A percentile compares a stretch with the other conserved stretches of the same genome.
These are phyloP conservation scores for Fragilaria crotonensis DNA, from an alignment of 108 stramenopile genomes.

Conservation along the genomic window DNA sequence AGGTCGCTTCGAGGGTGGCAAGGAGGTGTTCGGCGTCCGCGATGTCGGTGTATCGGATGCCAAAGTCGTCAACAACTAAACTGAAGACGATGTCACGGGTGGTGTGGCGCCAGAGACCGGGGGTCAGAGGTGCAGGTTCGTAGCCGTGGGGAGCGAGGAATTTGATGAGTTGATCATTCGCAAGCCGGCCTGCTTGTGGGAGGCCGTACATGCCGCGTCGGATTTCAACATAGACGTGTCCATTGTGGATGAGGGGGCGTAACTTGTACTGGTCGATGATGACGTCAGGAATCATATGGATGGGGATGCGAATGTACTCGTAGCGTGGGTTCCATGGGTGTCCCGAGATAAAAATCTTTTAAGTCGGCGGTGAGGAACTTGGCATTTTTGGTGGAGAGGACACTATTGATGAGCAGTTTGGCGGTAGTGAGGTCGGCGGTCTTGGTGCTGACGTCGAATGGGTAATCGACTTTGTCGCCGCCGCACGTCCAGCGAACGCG, in stretches of 20 bases:
- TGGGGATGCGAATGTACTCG: constrained; percentile 34
- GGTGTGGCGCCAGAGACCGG: too few species aligned
- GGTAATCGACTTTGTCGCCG: constrained; percentile 33
- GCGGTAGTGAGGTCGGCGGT: too few species aligned
- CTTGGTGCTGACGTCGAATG: too few species aligned
- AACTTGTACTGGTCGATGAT: constrained; percentile 31
- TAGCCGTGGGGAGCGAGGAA: constrained; percentile 42
- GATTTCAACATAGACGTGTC: constrained; percentile 17
- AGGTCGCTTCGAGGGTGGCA: constrained; percentile 3
- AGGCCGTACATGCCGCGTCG: constrained; percentile 27
- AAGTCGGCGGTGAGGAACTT: constrained; percentile 22
- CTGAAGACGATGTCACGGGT: too few species aligned
- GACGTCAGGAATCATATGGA: constrained; percentile 20
- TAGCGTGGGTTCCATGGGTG: constrained; percentile 7
- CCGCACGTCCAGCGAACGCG: constrained; percentile 23
- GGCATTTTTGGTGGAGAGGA: constrained; percentile 22
- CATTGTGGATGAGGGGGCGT: background rate
- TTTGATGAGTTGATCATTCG: too few species aligned
- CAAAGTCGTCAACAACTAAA: too few species aligned
- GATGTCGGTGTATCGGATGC: constrained; percentile 18
- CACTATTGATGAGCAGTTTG: constrained; percentile 41
- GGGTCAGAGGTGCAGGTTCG: too few species aligned
- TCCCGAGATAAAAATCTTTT: too few species aligned
- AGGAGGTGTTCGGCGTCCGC: constrained; percentile 21
- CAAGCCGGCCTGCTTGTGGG: too few species aligned